phyloP scores from a whole-genome alignment of 2,329 filamentous ascomycete species.

The Penicillium sp. region DNA sequence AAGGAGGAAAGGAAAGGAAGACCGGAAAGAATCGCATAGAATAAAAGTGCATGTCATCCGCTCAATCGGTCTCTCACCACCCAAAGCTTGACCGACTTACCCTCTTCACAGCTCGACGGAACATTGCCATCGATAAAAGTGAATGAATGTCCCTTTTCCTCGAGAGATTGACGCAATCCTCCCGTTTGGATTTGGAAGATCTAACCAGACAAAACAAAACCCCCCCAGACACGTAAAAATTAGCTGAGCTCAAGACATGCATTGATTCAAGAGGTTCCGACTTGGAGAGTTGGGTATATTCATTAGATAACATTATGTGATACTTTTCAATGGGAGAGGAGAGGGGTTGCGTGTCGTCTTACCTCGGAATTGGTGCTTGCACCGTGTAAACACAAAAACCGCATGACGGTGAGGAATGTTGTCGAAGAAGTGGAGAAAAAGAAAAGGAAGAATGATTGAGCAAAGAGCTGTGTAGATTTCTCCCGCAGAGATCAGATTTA shows the following conservation, averaged over 20 bases:
- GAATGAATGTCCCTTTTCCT: slow-evolving; percentile 25
- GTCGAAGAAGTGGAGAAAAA: not conserved
- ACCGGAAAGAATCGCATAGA: no score
- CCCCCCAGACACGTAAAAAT: no score
- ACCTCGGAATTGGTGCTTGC: slow-evolving; percentile 29
- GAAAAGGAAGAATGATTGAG: not conserved
- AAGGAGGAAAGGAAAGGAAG: no score
- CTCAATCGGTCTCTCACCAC: no score
- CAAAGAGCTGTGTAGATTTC: no score
- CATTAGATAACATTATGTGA: no score
- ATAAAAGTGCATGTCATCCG: no score
- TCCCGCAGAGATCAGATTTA: no score
- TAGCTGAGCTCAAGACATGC: no score
- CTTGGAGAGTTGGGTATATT: no score
- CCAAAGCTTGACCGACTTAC: slow-evolving; percentile 10
- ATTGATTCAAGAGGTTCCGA: no score
- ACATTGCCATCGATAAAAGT: slow-evolving; percentile 25
- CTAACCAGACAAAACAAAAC: slow-evolving; percentile 6
- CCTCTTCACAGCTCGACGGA: slow-evolving; percentile 21
- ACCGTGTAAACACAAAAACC: slow-evolving; percentile 31
- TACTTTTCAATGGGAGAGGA: no score
- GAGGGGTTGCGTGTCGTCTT: slow-evolving; percentile 4
- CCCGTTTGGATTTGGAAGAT: slow-evolving; percentile 33
- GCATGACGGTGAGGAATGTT: slow-evolving; percentile 16
- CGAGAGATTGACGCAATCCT: slow-evolving; percentile 24